Evolutionary conservation across 108 stramenopile species (phyloP).

Genomic region (Epithemia pelagica): DNA sequence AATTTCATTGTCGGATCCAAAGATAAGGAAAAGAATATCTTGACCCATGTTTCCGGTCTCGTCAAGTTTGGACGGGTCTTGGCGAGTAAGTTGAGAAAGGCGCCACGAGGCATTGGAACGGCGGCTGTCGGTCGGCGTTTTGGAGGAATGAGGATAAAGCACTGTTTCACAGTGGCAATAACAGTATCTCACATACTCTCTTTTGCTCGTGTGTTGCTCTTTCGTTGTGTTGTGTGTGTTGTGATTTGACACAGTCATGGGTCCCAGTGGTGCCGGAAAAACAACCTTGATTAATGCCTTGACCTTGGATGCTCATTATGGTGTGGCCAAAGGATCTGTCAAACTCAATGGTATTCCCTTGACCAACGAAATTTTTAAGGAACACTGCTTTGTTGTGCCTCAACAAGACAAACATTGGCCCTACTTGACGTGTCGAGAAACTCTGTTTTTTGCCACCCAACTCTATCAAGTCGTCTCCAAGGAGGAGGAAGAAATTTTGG

Average conservation of each 20-base stretch:
- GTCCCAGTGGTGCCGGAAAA: slow-evolving; percentile 27
- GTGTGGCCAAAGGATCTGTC: slow-evolving; percentile 16
- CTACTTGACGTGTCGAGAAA: slow-evolving; percentile 25
- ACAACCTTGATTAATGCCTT: slow-evolving; percentile 23
- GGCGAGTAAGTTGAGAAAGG: not conserved
- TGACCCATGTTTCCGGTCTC: slow-evolving; percentile 11
- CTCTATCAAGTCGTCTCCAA: slow-evolving; percentile 19
- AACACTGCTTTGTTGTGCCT: slow-evolving; percentile 24
- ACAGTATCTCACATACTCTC: too few species aligned
- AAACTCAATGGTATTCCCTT: slow-evolving; percentile 24
- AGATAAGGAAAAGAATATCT: slow-evolving; percentile 16
- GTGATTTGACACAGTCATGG: slow-evolving; percentile 18
- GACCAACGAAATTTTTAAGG: slow-evolving; percentile 22
- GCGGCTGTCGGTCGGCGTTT: not conserved
- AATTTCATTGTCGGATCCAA: slow-evolving; percentile 18
- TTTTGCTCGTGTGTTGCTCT: not conserved
- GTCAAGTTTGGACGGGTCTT: slow-evolving; percentile 24
- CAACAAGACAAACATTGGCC: slow-evolving; percentile 32
- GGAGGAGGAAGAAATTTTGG: slow-evolving; percentile 1
- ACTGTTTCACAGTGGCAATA: not conserved
- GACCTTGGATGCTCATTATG: slow-evolving; percentile 23
- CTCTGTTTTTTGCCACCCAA: slow-evolving; percentile 19
- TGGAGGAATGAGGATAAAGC: too few species aligned
- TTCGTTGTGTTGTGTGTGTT: not conserved
- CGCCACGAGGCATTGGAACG: not conserved